These are phyloP conservation scores for Neurospora intermedia DNA, from an alignment of 495 filamentous ascomycete species.

Conservation along the genomic window DNA sequence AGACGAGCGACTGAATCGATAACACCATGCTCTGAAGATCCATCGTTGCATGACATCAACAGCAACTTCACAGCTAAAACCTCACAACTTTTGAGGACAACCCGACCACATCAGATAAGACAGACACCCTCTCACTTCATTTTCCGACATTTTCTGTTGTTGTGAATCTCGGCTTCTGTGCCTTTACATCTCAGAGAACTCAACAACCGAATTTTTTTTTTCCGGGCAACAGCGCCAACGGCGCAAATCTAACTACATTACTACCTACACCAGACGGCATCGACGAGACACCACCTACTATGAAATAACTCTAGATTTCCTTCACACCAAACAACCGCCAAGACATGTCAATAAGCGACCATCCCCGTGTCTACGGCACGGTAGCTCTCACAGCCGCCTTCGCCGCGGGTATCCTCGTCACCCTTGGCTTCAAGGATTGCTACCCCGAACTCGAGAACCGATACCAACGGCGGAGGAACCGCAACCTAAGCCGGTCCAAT, in stretches of 20 bases:
- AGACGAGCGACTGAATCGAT: background rate
- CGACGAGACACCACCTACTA: background rate
- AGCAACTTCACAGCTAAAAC: background rate
- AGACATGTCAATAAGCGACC: conserved; percentile 42
- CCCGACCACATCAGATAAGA: background rate
- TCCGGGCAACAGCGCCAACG: background rate
- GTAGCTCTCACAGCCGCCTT: conserved; percentile 59
- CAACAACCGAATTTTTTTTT: background rate
- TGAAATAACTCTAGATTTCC: background rate
- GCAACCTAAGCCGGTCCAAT: conserved; percentile 1
- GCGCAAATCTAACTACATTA: background rate
- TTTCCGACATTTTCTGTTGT: background rate
- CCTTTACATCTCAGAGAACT: background rate
- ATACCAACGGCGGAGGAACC: conserved; percentile 35
- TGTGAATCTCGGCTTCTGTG: background rate
- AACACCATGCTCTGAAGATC: background rate
- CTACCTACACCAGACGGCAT: background rate
- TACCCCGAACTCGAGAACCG: conserved; percentile 57
- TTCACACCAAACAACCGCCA: background rate
- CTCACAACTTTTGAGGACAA: background rate
- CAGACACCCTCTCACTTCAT: background rate
- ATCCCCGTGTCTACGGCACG: conserved; percentile 45
- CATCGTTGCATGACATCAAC: background rate
- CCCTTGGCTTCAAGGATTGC: conserved; percentile 63
- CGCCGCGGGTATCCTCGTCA: conserved; percentile 57